Evolutionary conservation across 176 grass and related monocot species (phyloP).

Genomic region (Musa beccarii): DNA sequence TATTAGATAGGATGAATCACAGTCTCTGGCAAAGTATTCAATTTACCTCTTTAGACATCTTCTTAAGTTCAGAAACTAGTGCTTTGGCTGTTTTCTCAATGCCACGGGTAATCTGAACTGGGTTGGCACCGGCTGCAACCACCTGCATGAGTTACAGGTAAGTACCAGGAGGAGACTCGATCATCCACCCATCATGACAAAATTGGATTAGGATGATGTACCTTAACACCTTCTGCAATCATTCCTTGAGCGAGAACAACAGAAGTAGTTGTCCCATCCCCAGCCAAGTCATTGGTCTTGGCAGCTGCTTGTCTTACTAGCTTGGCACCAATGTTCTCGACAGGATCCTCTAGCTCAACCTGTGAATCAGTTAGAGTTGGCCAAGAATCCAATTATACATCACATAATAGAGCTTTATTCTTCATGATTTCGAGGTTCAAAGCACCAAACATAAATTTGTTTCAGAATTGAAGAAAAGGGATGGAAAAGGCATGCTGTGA

Average conservation of each 20-base stretch:
- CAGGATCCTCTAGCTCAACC: slow-evolving; percentile 20
- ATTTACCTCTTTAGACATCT: slow-evolving; percentile 50
- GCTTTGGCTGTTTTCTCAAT: slow-evolving; percentile 63
- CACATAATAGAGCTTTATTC: no score
- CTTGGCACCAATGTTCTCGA: slow-evolving; percentile 19
- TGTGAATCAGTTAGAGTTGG: background rate
- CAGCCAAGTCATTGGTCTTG: slow-evolving; percentile 61
- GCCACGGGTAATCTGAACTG: slow-evolving; percentile 45
- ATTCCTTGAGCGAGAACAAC: slow-evolving; percentile 57
- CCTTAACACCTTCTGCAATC: slow-evolving; percentile 56
- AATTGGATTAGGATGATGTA: slow-evolving; percentile 6
- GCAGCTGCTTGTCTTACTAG: slow-evolving; percentile 24
- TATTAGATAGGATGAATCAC: no score
- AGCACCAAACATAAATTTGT: no score
- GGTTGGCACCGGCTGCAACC: slow-evolving; percentile 62
- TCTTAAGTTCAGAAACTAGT: slow-evolving; percentile 32
- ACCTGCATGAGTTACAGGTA: slow-evolving; percentile 5
- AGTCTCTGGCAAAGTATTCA: background rate
- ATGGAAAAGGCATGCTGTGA: no score
- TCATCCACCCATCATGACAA: background rate
- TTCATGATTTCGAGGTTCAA: no score
- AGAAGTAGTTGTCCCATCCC: slow-evolving; percentile 53
- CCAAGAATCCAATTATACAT: no score
- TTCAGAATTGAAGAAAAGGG: no score
- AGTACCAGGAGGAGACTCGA: background rate